Evolutionary conservation across 2,329 filamentous ascomycete species (phyloP).

Genomic region (Paecilomyces dactylethromorphus): DNA sequence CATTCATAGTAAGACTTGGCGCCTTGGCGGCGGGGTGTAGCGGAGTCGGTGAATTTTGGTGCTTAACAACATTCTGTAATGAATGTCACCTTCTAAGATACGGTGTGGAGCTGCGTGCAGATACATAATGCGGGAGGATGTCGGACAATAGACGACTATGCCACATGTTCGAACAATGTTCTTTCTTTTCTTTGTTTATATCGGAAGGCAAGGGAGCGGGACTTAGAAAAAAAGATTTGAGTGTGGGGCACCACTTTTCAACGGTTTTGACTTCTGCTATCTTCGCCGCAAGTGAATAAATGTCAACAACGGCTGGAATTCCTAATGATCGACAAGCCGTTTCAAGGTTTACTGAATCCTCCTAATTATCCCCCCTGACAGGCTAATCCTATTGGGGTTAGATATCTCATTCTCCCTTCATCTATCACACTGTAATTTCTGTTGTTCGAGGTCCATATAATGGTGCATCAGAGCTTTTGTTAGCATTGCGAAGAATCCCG

Average conservation of each 20-base stretch:
- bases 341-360: background rate
- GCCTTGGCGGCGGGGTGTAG: background rate
- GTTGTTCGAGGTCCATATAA: background rate
- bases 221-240: background rate
- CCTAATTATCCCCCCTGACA: background rate
- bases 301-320: background rate
- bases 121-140: too few species aligned
- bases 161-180: too few species aligned
- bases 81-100: background rate
- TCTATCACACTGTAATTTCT: background rate
- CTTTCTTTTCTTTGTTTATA: too few species aligned
- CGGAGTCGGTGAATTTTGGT: background rate
- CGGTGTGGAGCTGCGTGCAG: too few species aligned
- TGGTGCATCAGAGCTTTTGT: background rate
- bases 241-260: background rate
- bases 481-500: conserved; percentile 6
- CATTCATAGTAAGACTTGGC: background rate
- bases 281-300: background rate
- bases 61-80: background rate
- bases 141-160: too few species aligned
- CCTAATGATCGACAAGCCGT: background rate
- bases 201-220: background rate
- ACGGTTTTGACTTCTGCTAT: background rate
- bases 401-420: background rate
- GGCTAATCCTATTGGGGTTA: background rate